Percentiles rank a stretch among this genome's conserved stretches.
Conservation (phyloP, 1,139 yeast genomes). For the Yamadazyma siamensis region DNA sequence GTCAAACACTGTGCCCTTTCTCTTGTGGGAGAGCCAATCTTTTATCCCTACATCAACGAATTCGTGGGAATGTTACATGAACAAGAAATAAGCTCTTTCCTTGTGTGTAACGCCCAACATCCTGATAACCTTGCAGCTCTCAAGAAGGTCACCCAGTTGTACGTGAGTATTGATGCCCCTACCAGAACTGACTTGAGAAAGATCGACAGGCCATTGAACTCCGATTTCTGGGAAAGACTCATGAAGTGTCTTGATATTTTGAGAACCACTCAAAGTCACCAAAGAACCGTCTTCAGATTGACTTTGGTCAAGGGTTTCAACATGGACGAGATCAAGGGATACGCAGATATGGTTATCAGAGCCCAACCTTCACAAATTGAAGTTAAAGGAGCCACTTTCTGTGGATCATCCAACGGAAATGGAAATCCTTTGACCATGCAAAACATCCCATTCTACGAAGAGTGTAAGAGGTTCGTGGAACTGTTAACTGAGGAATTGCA, state of each 20-base stretch:
- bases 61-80: slow-evolving; percentile 78
- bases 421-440: slow-evolving; percentile 93
- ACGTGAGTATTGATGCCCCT: slow-evolving; percentile 91
- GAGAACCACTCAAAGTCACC: slow-evolving; percentile 68
- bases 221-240: slow-evolving; percentile 92
- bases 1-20: slow-evolving; percentile 91
- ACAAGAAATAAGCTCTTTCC: slow-evolving; percentile 74
- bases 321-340: slow-evolving; percentile 77
- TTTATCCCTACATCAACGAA: slow-evolving; percentile 86
- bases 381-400: slow-evolving; percentile 91
- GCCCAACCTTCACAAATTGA: slow-evolving; percentile 89
- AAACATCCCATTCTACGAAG: slow-evolving; percentile 91
- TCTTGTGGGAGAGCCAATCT: slow-evolving; percentile 90
- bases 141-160: slow-evolving; percentile 79
- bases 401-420: slow-evolving; percentile 78
- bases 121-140: slow-evolving; percentile 74
- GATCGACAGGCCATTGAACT: slow-evolving; percentile 83
- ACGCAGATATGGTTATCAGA: slow-evolving; percentile 81
- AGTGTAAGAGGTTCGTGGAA: slow-evolving; percentile 73
- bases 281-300: slow-evolving; percentile 86
- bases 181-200: slow-evolving; percentile 74
- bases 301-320: slow-evolving; percentile 92
- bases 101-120: slow-evolving; percentile 95
- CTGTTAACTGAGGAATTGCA: slow-evolving; percentile 57
- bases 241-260: slow-evolving; percentile 77